These are phyloP conservation scores for Pharnaceum exiguum DNA, from an alignment of 148 eudicot genomes.

Conservation along the genomic window DNA sequence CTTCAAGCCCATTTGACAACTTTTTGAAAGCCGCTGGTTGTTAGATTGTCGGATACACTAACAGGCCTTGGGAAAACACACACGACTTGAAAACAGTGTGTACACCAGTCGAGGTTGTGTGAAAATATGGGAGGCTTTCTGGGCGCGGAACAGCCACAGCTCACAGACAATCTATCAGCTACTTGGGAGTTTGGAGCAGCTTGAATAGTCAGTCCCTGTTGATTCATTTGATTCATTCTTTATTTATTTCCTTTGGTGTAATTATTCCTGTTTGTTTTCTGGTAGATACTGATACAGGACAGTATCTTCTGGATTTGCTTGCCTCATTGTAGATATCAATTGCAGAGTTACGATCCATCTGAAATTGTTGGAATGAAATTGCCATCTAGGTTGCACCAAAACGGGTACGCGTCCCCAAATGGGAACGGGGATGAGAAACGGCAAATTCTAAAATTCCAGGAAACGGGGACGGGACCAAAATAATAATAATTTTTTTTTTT, in stretches of 20 bases:
- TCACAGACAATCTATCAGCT: conserved; percentile 18
- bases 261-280: not conserved
- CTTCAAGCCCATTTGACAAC: conserved; percentile 72
- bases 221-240: conserved; percentile 28
- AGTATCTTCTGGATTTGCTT: conserved; percentile 8
- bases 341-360: not conserved
- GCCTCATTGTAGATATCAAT: conserved; percentile 9
- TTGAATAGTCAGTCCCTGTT: conserved; percentile 11
- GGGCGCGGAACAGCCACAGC: not conserved
- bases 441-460: too few species aligned
- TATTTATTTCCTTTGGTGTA: not conserved
- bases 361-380: not conserved
- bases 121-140: not conserved
- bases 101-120: not conserved
- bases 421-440: too few species aligned
- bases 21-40: conserved; percentile 80
- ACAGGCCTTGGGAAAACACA: not conserved
- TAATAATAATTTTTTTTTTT: too few species aligned
- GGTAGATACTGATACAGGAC: not conserved
- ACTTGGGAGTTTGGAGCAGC: conserved; percentile 22
- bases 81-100: not conserved
- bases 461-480: too few species aligned
- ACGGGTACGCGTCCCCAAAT: too few species aligned
- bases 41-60: conserved; percentile 27
- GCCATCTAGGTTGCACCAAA: too few species aligned